These are phyloP conservation scores for Coemansia sp. DNA, from an alignment of 192 early-diverging fungal genomes.

Conservation along the genomic window DNA sequence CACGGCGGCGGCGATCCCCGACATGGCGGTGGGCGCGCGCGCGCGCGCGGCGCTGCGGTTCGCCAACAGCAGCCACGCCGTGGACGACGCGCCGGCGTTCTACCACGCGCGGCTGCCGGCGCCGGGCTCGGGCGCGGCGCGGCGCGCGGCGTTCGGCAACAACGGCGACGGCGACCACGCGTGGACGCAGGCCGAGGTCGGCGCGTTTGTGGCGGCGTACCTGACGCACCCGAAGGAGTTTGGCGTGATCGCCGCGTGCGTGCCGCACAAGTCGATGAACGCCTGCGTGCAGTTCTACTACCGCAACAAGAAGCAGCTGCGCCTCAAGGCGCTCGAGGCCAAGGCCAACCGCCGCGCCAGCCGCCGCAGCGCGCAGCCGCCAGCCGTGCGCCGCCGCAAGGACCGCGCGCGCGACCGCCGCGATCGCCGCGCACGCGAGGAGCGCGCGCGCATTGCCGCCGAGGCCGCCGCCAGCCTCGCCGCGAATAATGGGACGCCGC, in stretches of 20 bases:
- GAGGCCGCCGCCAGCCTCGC: slow-evolving; percentile 28
- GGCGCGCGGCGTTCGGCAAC: slow-evolving; percentile 38
- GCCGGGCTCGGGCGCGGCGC: slow-evolving; percentile 12
- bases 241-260: slow-evolving; percentile 66
- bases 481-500: too few species aligned
- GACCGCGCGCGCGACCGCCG: slow-evolving; percentile 41
- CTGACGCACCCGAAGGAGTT: slow-evolving; percentile 77
- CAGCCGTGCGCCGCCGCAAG: slow-evolving; percentile 50
- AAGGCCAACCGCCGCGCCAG: slow-evolving; percentile 39
- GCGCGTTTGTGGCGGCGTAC: slow-evolving; percentile 68
- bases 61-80: slow-evolving; percentile 62
- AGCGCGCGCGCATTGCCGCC: slow-evolving; percentile 30
- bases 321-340: slow-evolving; percentile 67
- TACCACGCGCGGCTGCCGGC: slow-evolving; percentile 60
- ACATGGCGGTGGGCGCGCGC: slow-evolving; percentile 68
- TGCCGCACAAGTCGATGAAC: slow-evolving; percentile 67
- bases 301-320: slow-evolving; percentile 74
- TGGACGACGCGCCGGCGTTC: slow-evolving; percentile 63
- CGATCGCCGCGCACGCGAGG: slow-evolving; percentile 36
- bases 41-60: slow-evolving; percentile 60
- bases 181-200: slow-evolving; percentile 70
- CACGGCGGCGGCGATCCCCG: slow-evolving; percentile 72
- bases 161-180: slow-evolving; percentile 60
- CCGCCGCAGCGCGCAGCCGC: slow-evolving; percentile 50
- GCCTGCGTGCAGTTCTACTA: slow-evolving; percentile 82